These are phyloP conservation scores for Fusarium euwallaceae DNA, from an alignment of 2,329 filamentous ascomycete genomes.

Conservation along the genomic window DNA sequence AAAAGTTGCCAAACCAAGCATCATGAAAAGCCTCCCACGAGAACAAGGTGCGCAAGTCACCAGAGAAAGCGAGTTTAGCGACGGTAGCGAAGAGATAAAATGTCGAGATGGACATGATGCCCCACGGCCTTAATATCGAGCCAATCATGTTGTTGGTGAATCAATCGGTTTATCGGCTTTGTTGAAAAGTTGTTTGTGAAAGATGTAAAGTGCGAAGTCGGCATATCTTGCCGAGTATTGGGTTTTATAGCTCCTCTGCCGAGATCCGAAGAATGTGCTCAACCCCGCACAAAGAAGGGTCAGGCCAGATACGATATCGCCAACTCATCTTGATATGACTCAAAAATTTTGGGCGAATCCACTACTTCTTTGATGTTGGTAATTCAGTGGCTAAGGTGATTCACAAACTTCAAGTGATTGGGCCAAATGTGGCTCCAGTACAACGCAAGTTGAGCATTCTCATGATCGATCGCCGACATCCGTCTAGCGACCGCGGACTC, in stretches of 20 bases:
- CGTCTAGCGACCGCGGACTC: background rate
- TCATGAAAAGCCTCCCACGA: slow-evolving; percentile 10
- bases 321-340: background rate
- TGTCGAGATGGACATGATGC: background rate
- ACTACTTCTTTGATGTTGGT: background rate
- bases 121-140: background rate
- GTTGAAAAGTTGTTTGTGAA: background rate
- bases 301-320: background rate
- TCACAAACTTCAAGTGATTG: background rate
- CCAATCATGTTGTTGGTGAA: background rate
- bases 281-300: background rate
- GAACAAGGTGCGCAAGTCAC: background rate
- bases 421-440: fast-evolving
- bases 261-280: slow-evolving; percentile 1
- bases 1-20: slow-evolving; percentile 6
- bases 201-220: background rate
- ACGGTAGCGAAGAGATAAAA: background rate
- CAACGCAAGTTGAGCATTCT: background rate
- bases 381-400: fast-evolving
- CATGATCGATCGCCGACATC: background rate
- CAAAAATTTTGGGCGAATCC: background rate
- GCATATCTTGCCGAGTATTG: background rate
- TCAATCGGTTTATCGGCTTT: background rate
- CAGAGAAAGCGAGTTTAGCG: background rate
- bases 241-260: background rate